phyloP scores from a whole-genome alignment of 1,284 basidiomycete genomes.

The Apiotrichum domesticum region DNA sequence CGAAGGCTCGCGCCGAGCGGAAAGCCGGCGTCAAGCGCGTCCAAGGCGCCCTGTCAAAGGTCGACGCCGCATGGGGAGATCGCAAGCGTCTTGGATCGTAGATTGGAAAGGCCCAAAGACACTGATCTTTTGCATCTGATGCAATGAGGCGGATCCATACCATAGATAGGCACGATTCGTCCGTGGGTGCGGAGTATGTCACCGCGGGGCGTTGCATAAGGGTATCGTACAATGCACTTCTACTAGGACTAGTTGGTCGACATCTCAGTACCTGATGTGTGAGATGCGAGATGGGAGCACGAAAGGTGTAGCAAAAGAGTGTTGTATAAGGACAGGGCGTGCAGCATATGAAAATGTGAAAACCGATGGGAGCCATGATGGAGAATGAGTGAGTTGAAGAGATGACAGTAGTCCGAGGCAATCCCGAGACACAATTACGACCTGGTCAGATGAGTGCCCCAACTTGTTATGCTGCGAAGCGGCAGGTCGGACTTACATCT shows the following conservation, averaged over 20 bases:
- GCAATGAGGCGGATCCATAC: not conserved
- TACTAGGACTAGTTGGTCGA: constrained; percentile 7
- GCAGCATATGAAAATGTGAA: not conserved
- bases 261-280: constrained; percentile 25
- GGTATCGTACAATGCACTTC: constrained; percentile 24
- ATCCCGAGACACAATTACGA: constrained; percentile 21
- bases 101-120: not conserved
- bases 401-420: not conserved
- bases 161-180: not conserved
- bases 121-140: not conserved
- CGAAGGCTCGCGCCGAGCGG: constrained; percentile 47
- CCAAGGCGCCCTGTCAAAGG: constrained; percentile 46
- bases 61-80: constrained; percentile 48
- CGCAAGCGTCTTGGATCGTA: constrained; percentile 39
- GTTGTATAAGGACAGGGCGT: not conserved
- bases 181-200: not conserved
- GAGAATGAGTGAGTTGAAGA: not conserved
- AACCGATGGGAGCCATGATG: constrained; percentile 3
- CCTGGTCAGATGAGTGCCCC: constrained; percentile 38
- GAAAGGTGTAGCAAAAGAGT: not conserved
- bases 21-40: constrained; percentile 49
- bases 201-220: constrained; percentile 8
- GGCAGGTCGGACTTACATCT: constrained; percentile 45
- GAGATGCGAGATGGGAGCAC: not conserved
- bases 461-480: not conserved